phyloP scores from a whole-genome alignment of 2,329 filamentous ascomycete genomes.

The Cytospora piceae region DNA sequence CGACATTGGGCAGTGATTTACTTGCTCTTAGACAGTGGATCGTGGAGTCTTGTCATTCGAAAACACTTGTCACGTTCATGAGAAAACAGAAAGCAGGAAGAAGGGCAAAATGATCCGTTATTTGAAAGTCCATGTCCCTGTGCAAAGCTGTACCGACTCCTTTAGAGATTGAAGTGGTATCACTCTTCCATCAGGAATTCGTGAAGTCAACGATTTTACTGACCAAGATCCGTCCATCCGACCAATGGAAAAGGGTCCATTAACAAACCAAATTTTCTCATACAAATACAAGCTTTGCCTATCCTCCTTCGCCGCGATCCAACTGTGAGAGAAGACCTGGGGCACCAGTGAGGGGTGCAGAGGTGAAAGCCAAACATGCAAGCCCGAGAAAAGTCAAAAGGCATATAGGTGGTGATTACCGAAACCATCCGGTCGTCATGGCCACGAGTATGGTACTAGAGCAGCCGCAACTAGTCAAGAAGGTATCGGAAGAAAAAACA shows the following conservation, averaged over 20 bases:
- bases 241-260: not conserved
- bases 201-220: not conserved
- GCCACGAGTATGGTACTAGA: not conserved
- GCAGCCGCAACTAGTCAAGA: not conserved
- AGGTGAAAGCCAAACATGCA: not conserved
- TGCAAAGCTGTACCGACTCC: not conserved
- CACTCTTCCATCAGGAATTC: not conserved
- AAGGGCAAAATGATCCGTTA: not conserved
- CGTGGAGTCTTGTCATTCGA: not conserved
- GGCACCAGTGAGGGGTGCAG: not conserved
- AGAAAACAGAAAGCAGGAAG: not conserved
- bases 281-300: not conserved
- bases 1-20: not conserved
- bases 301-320: not conserved
- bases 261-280: not conserved
- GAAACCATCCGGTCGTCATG: not conserved
- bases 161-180: not conserved
- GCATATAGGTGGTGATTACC: not conserved
- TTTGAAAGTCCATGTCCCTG: not conserved
- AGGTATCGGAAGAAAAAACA: not conserved
- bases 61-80: not conserved
- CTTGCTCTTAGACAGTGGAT: not conserved
- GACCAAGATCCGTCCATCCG: not conserved
- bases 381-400: not conserved
- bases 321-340: not conserved